These are phyloP conservation scores for Maudiozyma serrabonitensis DNA, from an alignment of 805 yeast species.

Conservation along the genomic window DNA sequence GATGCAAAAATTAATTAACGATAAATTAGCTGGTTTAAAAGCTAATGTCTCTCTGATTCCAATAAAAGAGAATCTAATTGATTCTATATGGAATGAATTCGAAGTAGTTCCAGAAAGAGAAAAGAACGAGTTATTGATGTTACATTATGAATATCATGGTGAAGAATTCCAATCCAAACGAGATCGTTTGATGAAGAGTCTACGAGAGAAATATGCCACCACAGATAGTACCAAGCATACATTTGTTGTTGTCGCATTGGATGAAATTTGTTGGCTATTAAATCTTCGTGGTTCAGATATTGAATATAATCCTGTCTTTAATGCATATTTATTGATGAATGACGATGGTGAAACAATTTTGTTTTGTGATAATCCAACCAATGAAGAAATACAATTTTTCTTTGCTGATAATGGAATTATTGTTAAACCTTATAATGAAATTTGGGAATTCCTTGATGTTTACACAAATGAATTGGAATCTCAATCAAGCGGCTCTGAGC, in stretches of 20 bases:
- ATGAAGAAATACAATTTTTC: constrained; percentile 31
- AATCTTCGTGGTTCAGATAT: constrained; percentile 80
- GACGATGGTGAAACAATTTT: constrained; percentile 36
- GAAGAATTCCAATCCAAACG: constrained; percentile 52
- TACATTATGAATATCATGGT: constrained; percentile 55
- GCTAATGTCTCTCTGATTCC: constrained; percentile 40
- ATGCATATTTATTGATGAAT: constrained; percentile 43
- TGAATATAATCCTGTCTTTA: constrained; percentile 80
- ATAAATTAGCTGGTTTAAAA: constrained; percentile 4
- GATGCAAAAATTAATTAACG: constrained; percentile 24
- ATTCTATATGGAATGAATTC: constrained; percentile 58
- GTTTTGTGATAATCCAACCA: constrained; percentile 42
- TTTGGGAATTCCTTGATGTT: constrained; percentile 47
- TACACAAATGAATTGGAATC: constrained; percentile 8
- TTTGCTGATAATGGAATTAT: constrained; percentile 37
- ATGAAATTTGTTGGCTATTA: constrained; percentile 86
- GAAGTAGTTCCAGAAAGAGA: constrained; percentile 56
- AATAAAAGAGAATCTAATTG: constrained; percentile 58
- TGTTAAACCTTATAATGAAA: constrained; percentile 43
- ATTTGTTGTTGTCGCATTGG: constrained; percentile 61
- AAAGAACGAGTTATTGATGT: constrained; percentile 38
- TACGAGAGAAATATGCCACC: constrained; percentile 22
- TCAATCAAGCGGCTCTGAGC: constrained; percentile 14
- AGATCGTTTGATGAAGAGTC: constrained; percentile 31
- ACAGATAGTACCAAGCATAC: constrained; percentile 18